Base-by-base conservation (phyloP, 495 filamentous ascomycete species). In the Staphylotrichum tortipilum region DNA sequence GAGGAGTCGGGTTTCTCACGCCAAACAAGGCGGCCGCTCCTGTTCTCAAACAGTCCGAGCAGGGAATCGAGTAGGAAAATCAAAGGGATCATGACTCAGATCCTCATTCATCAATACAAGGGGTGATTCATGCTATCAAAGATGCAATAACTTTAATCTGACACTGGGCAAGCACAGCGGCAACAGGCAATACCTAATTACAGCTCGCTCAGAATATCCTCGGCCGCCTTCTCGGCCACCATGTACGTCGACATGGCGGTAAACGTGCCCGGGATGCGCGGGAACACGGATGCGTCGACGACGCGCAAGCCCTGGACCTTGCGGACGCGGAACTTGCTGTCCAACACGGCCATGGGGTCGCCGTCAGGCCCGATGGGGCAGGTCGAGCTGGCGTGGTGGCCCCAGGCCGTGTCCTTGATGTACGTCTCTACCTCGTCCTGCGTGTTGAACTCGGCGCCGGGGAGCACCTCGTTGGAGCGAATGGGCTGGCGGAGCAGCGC, bases 381-480 rank as follows among this genome's bases (percentile, higher is more conserved):
- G 11, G 78, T 78, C 49, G 75, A 78, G 28, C 68, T 76, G 2
- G 78, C 78, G 54, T 84, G 80, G 41, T 82, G 78, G 0, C 79
- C 78, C 75, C 76, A 84, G 3, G 77, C 65, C 34, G 70, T 64
- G 28, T 75, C 63, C 57, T 72, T 73, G 47, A 77, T 68, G 52
- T 68, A 79, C 47, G 69, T 55, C 49, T 76, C 62, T 2, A 78
- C 39, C 1, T 77, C 59, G 23, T 58, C 68, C 29, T 70, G 60
- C 1, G 64, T 61, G 14, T 44, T 54, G 1, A 74, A 63, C 24
- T 70, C 64, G 5, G 54, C 45, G 0, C 75, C 75, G 0, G 79
- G 80, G 55, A 66, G 66, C n/a, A 75, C 68, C 57, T 79, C 75
- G 4, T 58, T 58, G 22, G 76, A 69, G 7, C 40, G 30, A 0